Percentiles rank a stretch among this genome's conserved stretches.
Conservation (phyloP, 352 stramenopile genomes). For the Phytophthora quininea region DNA sequence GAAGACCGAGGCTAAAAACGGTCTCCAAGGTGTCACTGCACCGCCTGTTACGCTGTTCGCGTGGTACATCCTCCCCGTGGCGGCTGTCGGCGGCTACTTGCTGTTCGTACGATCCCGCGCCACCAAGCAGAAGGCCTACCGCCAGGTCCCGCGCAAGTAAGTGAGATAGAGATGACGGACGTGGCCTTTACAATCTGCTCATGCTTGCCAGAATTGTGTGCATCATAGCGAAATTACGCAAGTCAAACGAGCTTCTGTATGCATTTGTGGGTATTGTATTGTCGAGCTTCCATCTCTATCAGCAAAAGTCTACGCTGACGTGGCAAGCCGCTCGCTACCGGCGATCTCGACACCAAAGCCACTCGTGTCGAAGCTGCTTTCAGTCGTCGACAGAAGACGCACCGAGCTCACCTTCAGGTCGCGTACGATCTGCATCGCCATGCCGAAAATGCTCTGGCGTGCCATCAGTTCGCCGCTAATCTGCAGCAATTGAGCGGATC, state of each 20-base stretch:
- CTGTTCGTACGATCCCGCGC: constrained; percentile 61
- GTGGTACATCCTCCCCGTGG: constrained; percentile 82
- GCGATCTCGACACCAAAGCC: constrained; percentile 67
- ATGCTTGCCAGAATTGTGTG: not conserved
- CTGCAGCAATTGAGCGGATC: constrained; percentile 63
- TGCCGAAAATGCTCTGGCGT: constrained; percentile 83
- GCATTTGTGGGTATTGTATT: constrained; percentile 11
- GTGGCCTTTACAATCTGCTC: constrained; percentile 1
- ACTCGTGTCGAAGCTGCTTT: constrained; percentile 62
- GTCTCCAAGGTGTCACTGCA: constrained; percentile 49
- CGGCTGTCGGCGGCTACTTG: constrained; percentile 68
- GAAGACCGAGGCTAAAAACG: constrained; percentile 47
- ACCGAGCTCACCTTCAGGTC: constrained; percentile 66
- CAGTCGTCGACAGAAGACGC: constrained; percentile 46
- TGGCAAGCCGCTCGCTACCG: constrained; percentile 33
- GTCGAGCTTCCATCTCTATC: not conserved
- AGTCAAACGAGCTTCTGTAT: constrained; percentile 8
- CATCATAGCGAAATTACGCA: constrained; percentile 5
- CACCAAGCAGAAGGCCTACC: constrained; percentile 44
- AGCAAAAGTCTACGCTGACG: constrained; percentile 23
- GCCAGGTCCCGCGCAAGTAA: constrained; percentile 40
- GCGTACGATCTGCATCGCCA: constrained; percentile 75
- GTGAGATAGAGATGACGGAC: constrained; percentile 23
- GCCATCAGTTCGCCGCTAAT: constrained; percentile 85
- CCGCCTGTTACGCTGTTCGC: constrained; percentile 75